Evolutionary conservation across 2,329 filamentous ascomycete species (phyloP).

Genomic region (Fusarium siculi): DNA sequence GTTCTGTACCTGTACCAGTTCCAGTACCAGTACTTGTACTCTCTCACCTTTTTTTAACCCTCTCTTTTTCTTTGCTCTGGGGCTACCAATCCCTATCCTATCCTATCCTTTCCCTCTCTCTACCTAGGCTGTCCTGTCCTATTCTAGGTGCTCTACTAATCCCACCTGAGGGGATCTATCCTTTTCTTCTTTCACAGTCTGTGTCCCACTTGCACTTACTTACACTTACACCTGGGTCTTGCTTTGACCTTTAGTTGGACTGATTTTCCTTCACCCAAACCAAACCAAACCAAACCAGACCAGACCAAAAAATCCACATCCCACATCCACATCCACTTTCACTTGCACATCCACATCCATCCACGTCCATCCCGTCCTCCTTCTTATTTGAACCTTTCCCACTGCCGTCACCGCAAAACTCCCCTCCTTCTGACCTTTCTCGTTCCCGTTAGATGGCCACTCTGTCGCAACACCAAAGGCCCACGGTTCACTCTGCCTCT

Average conservation of each 20-base stretch:
- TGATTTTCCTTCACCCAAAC: slow-evolving; percentile 12
- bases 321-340: slow-evolving; percentile 3
- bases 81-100: slow-evolving; percentile 16
- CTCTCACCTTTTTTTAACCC: slow-evolving; percentile 9
- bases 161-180: slow-evolving; percentile 8
- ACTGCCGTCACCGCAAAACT: slow-evolving; percentile 45
- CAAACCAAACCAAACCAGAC: neutral
- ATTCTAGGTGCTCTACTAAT: slow-evolving; percentile 7
- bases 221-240: slow-evolving; percentile 20
- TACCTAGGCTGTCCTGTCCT: slow-evolving; percentile 13
- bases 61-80: neutral
- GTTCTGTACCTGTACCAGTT: neutral
- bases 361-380: slow-evolving; percentile 30
- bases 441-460: slow-evolving; percentile 59
- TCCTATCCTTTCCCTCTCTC: slow-evolving; percentile 10
- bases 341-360: slow-evolving; percentile 9
- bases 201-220: slow-evolving; percentile 30
- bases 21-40: slow-evolving; percentile 13
- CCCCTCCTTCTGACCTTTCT: slow-evolving; percentile 46
- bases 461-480: slow-evolving; percentile 50
- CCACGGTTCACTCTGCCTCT: slow-evolving; percentile 46
- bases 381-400: slow-evolving; percentile 51
- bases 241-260: slow-evolving; percentile 11
- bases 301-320: slow-evolving; percentile 10
- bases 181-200: slow-evolving; percentile 15